These are phyloP conservation scores for Podospora tetraspora DNA, from an alignment of 495 filamentous ascomycete genomes.

Conservation along the genomic window DNA sequence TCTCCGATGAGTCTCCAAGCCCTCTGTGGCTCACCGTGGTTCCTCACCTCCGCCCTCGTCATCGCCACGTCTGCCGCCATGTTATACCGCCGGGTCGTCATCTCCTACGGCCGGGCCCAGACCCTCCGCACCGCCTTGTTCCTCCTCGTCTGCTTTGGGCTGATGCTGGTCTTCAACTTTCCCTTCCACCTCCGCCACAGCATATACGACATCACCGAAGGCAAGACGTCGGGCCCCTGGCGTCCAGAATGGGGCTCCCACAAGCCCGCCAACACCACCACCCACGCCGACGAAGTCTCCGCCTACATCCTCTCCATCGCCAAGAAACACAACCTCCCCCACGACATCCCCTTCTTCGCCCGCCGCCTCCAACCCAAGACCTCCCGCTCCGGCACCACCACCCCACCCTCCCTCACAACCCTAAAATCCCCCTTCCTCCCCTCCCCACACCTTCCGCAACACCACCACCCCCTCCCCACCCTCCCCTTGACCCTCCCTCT, in stretches of 20 bases:
- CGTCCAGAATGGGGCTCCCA: conserved; percentile 10
- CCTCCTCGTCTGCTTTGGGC: background rate
- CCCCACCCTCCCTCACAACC: background rate
- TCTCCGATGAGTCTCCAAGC: background rate
- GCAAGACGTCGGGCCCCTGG: conserved; percentile 13
- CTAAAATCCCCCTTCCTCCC: background rate
- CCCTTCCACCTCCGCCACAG: conserved; percentile 12
- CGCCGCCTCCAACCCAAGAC: conserved; percentile 12
- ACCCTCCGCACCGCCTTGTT: background rate
- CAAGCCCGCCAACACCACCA: background rate
- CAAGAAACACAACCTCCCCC: conserved; percentile 19
- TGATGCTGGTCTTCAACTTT: conserved; percentile 14
- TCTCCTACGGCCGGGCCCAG: background rate
- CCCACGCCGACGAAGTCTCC: conserved; percentile 14
- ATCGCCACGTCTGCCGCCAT: background rate
- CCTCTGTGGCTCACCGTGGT: background rate
- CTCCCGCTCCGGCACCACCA: background rate
- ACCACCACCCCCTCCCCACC: background rate
- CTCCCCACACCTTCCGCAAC: conserved; percentile 9
- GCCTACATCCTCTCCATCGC: conserved; percentile 18
- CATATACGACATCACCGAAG: conserved; percentile 22
- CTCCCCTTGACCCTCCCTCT: background rate
- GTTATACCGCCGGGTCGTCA: background rate
- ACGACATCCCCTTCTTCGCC: conserved; percentile 18
- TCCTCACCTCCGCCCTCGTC: background rate